Evolutionary conservation across 1,139 yeast species (phyloP).

Genomic region (Pichia sp.): DNA sequence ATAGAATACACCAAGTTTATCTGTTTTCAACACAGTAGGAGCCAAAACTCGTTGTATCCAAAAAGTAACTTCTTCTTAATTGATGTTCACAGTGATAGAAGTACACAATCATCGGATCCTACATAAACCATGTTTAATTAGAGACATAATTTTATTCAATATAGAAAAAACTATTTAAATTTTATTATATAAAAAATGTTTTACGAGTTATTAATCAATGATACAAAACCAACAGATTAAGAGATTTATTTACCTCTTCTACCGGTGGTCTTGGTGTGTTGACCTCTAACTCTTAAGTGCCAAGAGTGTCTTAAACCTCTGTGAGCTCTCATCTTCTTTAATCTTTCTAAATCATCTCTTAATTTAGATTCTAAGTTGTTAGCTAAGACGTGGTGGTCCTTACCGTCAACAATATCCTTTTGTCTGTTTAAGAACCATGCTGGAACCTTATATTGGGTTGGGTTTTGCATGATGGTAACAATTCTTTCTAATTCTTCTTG

Average conservation of each 20-base stretch:
- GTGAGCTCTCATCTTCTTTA: constrained; percentile 99
- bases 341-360: constrained; percentile 99
- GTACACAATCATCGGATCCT: too few relatives aligned
- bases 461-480: constrained; percentile 99
- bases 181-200: neutral
- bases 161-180: constrained; percentile 1
- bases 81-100: too few relatives aligned
- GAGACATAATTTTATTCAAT: neutral
- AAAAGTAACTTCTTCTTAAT: too few relatives aligned
- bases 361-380: constrained; percentile 98
- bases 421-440: constrained; percentile 99
- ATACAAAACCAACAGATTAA: constrained; percentile 6
- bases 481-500: constrained; percentile 99
- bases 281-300: constrained; percentile 97
- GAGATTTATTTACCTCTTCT: constrained; percentile 62
- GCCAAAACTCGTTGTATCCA: too few relatives aligned
- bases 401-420: constrained; percentile 97
- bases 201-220: neutral
- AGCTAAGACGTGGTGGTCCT: constrained; percentile 98
- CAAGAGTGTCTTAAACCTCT: constrained; percentile 99
- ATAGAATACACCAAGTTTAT: too few relatives aligned
- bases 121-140: too few relatives aligned
- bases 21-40: too few relatives aligned
- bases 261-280: constrained; percentile 99
- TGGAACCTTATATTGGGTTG: constrained; percentile 98